Evolutionary conservation across 441 rosid species (phyloP), one percentile per base, ranked within the genome.

Genomic region (Arabidopsis hybrid): DNA sequence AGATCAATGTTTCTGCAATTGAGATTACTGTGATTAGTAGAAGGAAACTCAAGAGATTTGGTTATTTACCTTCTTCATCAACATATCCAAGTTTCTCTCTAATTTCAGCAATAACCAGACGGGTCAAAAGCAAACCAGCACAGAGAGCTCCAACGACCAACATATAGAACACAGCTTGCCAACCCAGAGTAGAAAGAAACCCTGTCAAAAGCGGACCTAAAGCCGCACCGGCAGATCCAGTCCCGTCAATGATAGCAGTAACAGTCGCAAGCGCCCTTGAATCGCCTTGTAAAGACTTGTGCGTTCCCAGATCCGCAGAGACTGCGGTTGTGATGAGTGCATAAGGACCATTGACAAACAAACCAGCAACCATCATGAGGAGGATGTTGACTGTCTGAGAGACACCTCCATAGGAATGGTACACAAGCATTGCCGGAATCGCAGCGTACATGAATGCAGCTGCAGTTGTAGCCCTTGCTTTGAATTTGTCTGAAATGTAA

Each of bases 181-280:
- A 89, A 12, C 97, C 96, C 74, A 64, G 56, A 0, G 80, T 81
- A 18, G 96, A 91, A 49, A 94, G 87, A 78, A 94, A 94, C 53
- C 96, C 97, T 5, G 98, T 94, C 39, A 94, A 77, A 52, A 90
- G 91, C 4, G 96, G 98, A 61, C 97, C 97, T 14, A 95, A 80
- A 65, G 99, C 92, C 11, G 99, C 97, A 47, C 99, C 97, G 46
- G 85, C 87, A 50, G 97, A 95, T 55, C 99, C 97, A 35, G 97
- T 95, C 10, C 99, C 97, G 76, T 95, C 96, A 53, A 95, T 89
- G 42, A 95, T 92, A 4, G 99, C 99, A 64, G 97, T 89, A 40
- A 92, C 99, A 0, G 99, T 95, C 4, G 97, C 99, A 60, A 95
- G 83, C 3, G 97, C 99, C 64, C 99, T 91, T 12, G 97, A 95